Conservation (phyloP, 495 filamentous ascomycete species). For the Xylaria nigripes region DNA sequence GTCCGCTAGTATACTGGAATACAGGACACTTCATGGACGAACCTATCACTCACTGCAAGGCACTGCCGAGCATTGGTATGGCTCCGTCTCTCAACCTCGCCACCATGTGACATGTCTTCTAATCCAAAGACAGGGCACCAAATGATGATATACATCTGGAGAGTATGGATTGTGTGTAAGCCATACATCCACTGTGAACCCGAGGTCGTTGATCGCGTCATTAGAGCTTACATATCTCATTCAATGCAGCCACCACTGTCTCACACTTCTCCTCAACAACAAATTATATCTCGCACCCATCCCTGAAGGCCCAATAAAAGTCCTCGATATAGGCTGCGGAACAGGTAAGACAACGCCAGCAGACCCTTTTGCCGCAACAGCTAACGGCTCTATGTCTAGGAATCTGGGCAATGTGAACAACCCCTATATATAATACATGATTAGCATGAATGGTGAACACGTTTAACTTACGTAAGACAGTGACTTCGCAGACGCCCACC, state of each 20-base stretch:
- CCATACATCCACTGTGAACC: slow-evolving; percentile 9
- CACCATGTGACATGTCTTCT: not conserved
- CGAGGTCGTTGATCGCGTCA: slow-evolving; percentile 1
- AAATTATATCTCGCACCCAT: slow-evolving; percentile 54
- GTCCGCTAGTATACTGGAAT: slow-evolving; percentile 38
- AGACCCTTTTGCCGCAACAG: slow-evolving; percentile 14
- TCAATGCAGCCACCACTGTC: slow-evolving; percentile 25
- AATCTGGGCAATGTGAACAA: slow-evolving; percentile 34
- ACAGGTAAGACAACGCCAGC: slow-evolving; percentile 32
- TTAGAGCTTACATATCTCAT: not conserved
- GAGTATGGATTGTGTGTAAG: slow-evolving; percentile 21
- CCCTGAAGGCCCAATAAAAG: slow-evolving; percentile 28
- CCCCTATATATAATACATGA: not conserved
- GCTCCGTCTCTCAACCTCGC: not conserved
- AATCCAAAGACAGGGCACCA: slow-evolving; percentile 15
- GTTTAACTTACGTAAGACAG: slow-evolving; percentile 14
- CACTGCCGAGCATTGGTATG: slow-evolving; percentile 11
- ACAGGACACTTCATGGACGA: slow-evolving; percentile 35
- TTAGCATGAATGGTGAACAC: not conserved
- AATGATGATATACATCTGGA: slow-evolving; percentile 22
- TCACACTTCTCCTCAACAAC: slow-evolving; percentile 29
- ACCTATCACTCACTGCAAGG: slow-evolving; percentile 32
- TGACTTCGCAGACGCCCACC: slow-evolving; percentile 48
- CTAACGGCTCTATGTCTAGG: slow-evolving; percentile 15
- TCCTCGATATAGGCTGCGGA: slow-evolving; percentile 50